Base-by-base conservation (phyloP, 164 flowering plant genomes). In the Chimonanthus praecox region DNA sequence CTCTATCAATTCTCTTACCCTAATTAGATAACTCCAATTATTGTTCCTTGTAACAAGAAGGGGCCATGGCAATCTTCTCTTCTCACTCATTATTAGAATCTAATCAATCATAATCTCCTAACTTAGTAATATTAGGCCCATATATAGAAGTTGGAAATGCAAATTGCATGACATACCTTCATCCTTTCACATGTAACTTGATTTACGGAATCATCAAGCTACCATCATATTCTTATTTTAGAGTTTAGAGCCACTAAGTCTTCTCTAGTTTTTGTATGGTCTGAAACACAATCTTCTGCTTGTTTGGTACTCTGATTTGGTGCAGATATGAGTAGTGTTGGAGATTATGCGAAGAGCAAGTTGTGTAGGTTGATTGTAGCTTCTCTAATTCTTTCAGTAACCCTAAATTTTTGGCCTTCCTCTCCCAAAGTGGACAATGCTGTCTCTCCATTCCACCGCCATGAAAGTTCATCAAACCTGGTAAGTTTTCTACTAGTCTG, bases 401-500 rank as follows among this genome's bases (percentile, higher is more conserved):
- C 64, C 10, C 50, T 78, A 16, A 72, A 51, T 21, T 9, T 76
- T 49, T 79, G 15, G 43, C 2, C 68, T 3, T 62, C 67, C 68
- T n/a, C 73, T 66, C 70, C 77, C 0, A 50, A 74, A 9, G 3
- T 15, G 44, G 68, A 70, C 7, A 78, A 76, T 3, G 68, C 66
- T 6, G 64, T 78, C 63, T 54, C 64, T 47, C 49, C 69, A 13
- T 58, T 43, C 69, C 74, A 66, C 6, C 44, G 10, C 54, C 11
- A 10, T 8, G 33, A 58, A 44, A 10, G 46, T 7, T 48, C 18
- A 46, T 45, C 72, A 58, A 33, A 73, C 45, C 16, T 48, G 51
- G 83, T 81, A 77, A 77, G 76, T 71, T 49, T 54, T 18, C 6
- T 51, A 4, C 60, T 8, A 13, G 2, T 13, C 33, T 33, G 1